These are phyloP conservation scores for Bauhinia variegata DNA, from an alignment of 306 rosid species.

Conservation along the genomic window DNA sequence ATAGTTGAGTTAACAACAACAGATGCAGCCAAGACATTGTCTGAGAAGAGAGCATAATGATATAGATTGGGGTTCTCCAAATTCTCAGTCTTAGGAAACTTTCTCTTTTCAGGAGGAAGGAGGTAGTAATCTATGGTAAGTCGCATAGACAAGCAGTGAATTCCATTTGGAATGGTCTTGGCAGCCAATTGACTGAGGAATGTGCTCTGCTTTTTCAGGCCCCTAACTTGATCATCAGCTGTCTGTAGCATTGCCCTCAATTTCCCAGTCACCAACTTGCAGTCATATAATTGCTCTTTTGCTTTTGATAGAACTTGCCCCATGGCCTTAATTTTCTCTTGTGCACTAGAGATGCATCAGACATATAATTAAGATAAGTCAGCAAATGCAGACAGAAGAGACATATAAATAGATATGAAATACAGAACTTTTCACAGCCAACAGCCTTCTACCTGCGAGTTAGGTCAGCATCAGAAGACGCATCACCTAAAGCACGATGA, in stretches of 20 bases:
- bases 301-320: conserved; percentile 78
- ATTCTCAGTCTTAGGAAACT: conserved; percentile 81
- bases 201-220: conserved; percentile 87
- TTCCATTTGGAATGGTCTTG: conserved; percentile 86
- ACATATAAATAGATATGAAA: conserved; percentile 15
- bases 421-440: conserved; percentile 20
- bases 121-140: conserved; percentile 88
- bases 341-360: conserved; percentile 64
- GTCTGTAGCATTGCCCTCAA: conserved; percentile 94
- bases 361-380: conserved; percentile 21
- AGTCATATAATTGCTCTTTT: conserved; percentile 78
- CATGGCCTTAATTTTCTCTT: conserved; percentile 66
- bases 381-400: conserved; percentile 28
- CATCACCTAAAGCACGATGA: conserved; percentile 76
- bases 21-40: conserved; percentile 96
- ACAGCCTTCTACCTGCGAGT: conserved; percentile 59
- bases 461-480: conserved; percentile 69
- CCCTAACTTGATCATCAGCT: conserved; percentile 86
- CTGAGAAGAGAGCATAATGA: conserved; percentile 94
- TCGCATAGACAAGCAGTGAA: conserved; percentile 91
- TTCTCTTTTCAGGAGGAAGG: conserved; percentile 76
- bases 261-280: conserved; percentile 78
- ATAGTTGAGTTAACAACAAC: conserved; percentile 91
- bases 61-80: conserved; percentile 76
- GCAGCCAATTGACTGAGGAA: conserved; percentile 95